A percentile compares a stretch with the other conserved stretches of the same genome.
Conservation (phyloP, 345 rosid species). For the Angophora floribunda region DNA sequence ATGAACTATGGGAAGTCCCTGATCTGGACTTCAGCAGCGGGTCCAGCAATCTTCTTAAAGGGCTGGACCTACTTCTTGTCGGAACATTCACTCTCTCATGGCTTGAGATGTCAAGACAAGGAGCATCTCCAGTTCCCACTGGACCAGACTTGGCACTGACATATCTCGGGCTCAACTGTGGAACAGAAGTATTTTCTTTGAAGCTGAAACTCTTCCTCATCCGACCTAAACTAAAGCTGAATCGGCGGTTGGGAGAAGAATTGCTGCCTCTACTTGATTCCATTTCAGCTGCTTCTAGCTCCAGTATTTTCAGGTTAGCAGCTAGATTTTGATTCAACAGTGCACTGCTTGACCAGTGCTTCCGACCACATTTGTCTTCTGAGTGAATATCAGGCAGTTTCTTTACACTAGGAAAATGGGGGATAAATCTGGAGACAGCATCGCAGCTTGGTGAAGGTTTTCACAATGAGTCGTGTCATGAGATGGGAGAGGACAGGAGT, state of each 20-base stretch:
- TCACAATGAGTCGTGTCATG: constrained; percentile 9
- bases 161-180: constrained; percentile 31
- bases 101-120: constrained; percentile 19
- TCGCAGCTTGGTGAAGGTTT: constrained; percentile 1
- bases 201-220: constrained; percentile 70
- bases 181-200: constrained; percentile 49
- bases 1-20: constrained; percentile 2
- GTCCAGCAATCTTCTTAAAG: constrained; percentile 61
- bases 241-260: constrained; percentile 54
- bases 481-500: constrained; percentile 40
- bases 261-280: constrained; percentile 32
- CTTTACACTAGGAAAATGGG: background rate
- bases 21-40: constrained; percentile 56
- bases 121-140: constrained; percentile 24
- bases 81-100: constrained; percentile 24
- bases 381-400: background rate
- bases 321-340: constrained; percentile 8
- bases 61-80: constrained; percentile 53
- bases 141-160: constrained; percentile 56
- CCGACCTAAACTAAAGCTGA: constrained; percentile 72
- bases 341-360: background rate
- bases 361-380: constrained; percentile 6
- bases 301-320: constrained; percentile 25
- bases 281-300: constrained; percentile 28
- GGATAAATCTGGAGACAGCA: constrained; percentile 17